Evolutionary conservation across 805 yeast genomes (phyloP), one percentile per base, ranked within the genome.

Genomic region (Candida loeiensis): DNA sequence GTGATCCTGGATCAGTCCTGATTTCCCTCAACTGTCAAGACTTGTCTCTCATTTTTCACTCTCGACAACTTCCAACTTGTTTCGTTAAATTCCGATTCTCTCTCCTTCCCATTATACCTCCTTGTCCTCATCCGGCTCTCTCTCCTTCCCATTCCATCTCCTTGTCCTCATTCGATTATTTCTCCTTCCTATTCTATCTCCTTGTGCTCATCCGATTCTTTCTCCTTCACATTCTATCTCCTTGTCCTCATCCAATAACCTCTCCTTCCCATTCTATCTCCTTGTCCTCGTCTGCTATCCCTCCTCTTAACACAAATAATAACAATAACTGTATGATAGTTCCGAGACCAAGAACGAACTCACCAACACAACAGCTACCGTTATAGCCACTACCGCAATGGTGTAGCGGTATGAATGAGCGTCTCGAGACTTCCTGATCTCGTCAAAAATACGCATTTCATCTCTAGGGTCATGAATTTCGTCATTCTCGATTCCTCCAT

Each of bases 241-340:
- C 24, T 21, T 21, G 24, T 21, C 9, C 24, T 21, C 5, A 25
- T 7, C 9, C 24, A 21, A 7, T 9, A 21, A 21, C 24, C 24
- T 21, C 24, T 21, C 9, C 6, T 7, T 7, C 6, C 9, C 24
- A 21, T 21, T 9, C 6, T 7, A 21, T 9, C 6, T 21, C 28
- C 13, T 25, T 25, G 6, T 7, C 11, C 13, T 9, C 28, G 6
- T 25, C 28, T 25, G 14, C 12, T 25, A 6, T n/a, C 28, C 28
- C 13, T 25, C 14, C 18, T 7, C 16, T 50, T 40, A 66, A 48
- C 72, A 66, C 46, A 54, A 55, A 50, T 63, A 66, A 51, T 68
- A 68, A 48, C 73, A 67, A 49, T 67, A 66, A 13, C 63, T 64
- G 44, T 66, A 65, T 19, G 53, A 49, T 20, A 59, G 47, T 14